Evolutionary conservation across 352 stramenopile species (phyloP), one percentile per base, ranked within the genome.

Genomic region (Globisporangium camurandrum): DNA sequence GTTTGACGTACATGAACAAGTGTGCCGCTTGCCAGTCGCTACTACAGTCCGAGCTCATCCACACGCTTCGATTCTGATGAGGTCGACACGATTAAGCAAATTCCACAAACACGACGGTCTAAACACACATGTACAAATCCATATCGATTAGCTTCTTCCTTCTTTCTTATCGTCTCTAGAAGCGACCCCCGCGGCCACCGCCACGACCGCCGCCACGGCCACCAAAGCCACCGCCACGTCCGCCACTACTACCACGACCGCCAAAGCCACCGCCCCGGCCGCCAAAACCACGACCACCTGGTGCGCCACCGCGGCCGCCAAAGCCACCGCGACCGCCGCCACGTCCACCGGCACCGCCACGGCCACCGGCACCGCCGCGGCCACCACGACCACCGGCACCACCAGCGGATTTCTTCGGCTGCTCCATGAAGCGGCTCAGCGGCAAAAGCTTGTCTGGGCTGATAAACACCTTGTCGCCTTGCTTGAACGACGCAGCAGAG

Each of bases 381-480:
- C 67, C 54, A 47, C 66, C 61, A 41, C 72, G 64, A n/a, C 68
- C 58, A 38, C 67, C 62, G 44, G 57, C 60, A 46, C 60, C 69
- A 40, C 70, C 66, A 20, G 62, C 54, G 40, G 79, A 61, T 61
- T 78, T 88, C 56, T 79, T 84, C 30, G 68, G 73, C 59, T 95
- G 88, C 70, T 97, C 91, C 38, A 95, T 99, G 72, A 99, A 99
- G 47, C 96, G 76, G 41, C 77, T 84, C 44, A 99, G 66, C 14
- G 95, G 95, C 39, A 99, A 75, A 37, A 99, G 74, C 64, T 99
- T 99, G 62, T 98, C 93, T 2, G 94, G 88, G 56, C 88, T 96
- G 69, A 99, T 97, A 61, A 93, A 99, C 24, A 99, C 79, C 63
- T 98, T 95, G 84, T 99, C 96, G 14, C 96, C 95, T 19, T 71